phyloP scores from a whole-genome alignment of 176 grass and related monocot species.

The Avena eriantha region DNA sequence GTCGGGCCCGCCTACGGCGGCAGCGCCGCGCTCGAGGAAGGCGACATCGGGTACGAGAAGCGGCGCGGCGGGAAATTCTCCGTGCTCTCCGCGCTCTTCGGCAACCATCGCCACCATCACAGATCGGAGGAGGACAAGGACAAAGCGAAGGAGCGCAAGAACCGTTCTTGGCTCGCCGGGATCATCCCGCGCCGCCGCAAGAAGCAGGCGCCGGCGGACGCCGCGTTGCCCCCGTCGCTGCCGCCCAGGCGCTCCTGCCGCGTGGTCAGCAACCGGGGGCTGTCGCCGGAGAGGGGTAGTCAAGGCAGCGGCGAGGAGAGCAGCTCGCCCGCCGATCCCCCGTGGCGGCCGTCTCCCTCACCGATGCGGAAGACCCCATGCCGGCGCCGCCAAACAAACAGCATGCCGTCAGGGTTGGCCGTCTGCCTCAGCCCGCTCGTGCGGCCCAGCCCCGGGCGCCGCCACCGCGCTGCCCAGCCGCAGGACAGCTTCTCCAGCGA shows the following conservation, averaged over 20 bases:
- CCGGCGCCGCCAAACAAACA: slow-evolving; percentile 42
- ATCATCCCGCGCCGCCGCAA: slow-evolving; percentile 59
- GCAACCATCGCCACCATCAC: slow-evolving; percentile 36
- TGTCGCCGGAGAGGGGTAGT: slow-evolving; percentile 60
- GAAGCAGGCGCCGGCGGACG: slow-evolving; percentile 41
- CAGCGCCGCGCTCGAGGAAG: slow-evolving; percentile 47
- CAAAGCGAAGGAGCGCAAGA: slow-evolving; percentile 20
- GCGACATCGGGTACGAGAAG: slow-evolving; percentile 51
- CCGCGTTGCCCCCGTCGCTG: background rate
- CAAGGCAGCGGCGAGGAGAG: slow-evolving; percentile 43
- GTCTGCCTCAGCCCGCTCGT: slow-evolving; percentile 92
- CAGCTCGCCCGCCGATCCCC: slow-evolving; percentile 51
- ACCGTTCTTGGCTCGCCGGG: slow-evolving; percentile 71
- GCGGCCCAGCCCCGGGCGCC: slow-evolving; percentile 64
- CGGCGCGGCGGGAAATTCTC: slow-evolving; percentile 63
- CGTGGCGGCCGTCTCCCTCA: slow-evolving; percentile 68
- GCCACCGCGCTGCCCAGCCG: slow-evolving; percentile 52
- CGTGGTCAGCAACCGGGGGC: slow-evolving; percentile 58
- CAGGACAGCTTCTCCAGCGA: slow-evolving; percentile 60
- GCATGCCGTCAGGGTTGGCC: slow-evolving; percentile 59
- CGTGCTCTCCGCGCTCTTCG: slow-evolving; percentile 67
- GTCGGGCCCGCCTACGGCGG: slow-evolving; percentile 55
- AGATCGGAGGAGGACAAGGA: slow-evolving; percentile 47
- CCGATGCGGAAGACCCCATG: slow-evolving; percentile 59
- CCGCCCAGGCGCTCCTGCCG: slow-evolving; percentile 48